Conservation (phyloP, 306 rosid genomes). For the Prunus armeniaca region DNA sequence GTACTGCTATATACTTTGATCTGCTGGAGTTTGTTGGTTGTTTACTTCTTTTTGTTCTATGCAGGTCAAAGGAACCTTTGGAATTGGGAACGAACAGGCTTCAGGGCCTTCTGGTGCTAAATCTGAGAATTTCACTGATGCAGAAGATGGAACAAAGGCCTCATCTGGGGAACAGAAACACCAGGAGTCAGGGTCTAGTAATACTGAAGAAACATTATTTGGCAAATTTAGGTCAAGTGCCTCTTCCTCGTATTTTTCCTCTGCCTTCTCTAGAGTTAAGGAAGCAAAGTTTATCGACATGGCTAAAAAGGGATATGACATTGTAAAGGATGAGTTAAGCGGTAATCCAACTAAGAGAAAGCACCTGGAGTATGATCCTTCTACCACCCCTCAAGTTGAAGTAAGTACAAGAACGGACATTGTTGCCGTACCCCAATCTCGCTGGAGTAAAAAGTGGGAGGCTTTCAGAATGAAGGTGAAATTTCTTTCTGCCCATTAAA, state of each 20-base stretch:
- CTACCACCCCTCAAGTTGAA: slow-evolving; percentile 50
- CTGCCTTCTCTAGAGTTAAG: slow-evolving; percentile 62
- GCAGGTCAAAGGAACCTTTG: slow-evolving; percentile 75
- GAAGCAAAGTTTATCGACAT: slow-evolving; percentile 59
- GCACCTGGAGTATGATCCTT: slow-evolving; percentile 45
- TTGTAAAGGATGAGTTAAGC: slow-evolving; percentile 78
- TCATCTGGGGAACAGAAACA: slow-evolving; percentile 8
- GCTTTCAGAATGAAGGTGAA: slow-evolving; percentile 71
- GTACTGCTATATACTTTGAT: slow-evolving; percentile 1
- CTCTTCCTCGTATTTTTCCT: slow-evolving; percentile 58
- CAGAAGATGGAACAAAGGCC: slow-evolving; percentile 39
- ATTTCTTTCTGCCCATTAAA: not conserved
- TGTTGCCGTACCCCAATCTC: slow-evolving; percentile 64
- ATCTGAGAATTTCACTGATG: slow-evolving; percentile 42
- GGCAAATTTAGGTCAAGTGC: slow-evolving; percentile 66
- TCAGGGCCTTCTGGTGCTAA: slow-evolving; percentile 52
- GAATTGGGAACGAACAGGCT: slow-evolving; percentile 64
- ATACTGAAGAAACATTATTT: slow-evolving; percentile 59
- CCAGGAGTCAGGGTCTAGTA: slow-evolving; percentile 35
- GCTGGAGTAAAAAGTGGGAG: slow-evolving; percentile 79
- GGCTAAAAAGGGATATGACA: slow-evolving; percentile 77
- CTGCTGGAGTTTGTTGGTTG: slow-evolving; percentile 8
- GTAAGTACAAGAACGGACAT: slow-evolving; percentile 69
- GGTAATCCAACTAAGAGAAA: slow-evolving; percentile 56
- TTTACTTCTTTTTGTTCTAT: slow-evolving; percentile 21